phyloP scores from a whole-genome alignment of 805 yeast genomes.

The Candida palmyrensis region DNA sequence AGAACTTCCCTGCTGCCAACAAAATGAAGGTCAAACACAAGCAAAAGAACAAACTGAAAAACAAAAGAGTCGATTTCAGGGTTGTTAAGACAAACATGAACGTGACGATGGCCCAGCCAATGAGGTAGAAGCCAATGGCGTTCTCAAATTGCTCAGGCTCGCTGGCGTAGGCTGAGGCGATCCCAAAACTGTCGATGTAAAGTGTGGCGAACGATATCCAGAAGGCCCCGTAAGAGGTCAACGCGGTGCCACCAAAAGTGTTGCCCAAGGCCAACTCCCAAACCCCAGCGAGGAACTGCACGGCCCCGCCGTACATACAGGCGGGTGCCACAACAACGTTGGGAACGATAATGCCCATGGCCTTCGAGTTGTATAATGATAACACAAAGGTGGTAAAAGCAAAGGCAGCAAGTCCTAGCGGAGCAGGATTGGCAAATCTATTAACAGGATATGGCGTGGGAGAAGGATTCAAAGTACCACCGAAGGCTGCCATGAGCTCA shows the following conservation, averaged over 20 bases:
- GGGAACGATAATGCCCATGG: slow-evolving; percentile 47
- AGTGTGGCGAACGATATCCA: slow-evolving; percentile 66
- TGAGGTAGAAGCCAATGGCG: slow-evolving; percentile 55
- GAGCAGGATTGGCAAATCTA: slow-evolving; percentile 62
- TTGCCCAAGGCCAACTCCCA: slow-evolving; percentile 63
- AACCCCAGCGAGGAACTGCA: slow-evolving; percentile 58
- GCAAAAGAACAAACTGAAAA: slow-evolving; percentile 51
- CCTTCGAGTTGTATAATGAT: slow-evolving; percentile 50
- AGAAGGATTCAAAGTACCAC: slow-evolving; percentile 32
- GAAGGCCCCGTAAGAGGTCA: slow-evolving; percentile 62
- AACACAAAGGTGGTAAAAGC: slow-evolving; percentile 60
- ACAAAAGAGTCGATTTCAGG: slow-evolving; percentile 59
- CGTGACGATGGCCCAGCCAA: slow-evolving; percentile 65
- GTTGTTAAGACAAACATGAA: slow-evolving; percentile 50
- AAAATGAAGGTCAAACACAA: slow-evolving; percentile 52
- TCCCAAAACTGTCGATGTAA: slow-evolving; percentile 55
- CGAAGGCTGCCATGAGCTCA: slow-evolving; percentile 35
- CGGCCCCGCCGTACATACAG: slow-evolving; percentile 57
- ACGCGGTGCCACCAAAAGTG: slow-evolving; percentile 64
- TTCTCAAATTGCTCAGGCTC: slow-evolving; percentile 32
- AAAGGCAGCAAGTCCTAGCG: slow-evolving; percentile 57
- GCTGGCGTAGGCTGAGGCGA: slow-evolving; percentile 46
- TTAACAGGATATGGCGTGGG: slow-evolving; percentile 40
- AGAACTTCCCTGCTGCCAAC: slow-evolving; percentile 47
- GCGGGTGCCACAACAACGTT: slow-evolving; percentile 55